Evolutionary conservation across 352 stramenopile genomes (phyloP).

Genomic region (Pythium brachiatum): DNA sequence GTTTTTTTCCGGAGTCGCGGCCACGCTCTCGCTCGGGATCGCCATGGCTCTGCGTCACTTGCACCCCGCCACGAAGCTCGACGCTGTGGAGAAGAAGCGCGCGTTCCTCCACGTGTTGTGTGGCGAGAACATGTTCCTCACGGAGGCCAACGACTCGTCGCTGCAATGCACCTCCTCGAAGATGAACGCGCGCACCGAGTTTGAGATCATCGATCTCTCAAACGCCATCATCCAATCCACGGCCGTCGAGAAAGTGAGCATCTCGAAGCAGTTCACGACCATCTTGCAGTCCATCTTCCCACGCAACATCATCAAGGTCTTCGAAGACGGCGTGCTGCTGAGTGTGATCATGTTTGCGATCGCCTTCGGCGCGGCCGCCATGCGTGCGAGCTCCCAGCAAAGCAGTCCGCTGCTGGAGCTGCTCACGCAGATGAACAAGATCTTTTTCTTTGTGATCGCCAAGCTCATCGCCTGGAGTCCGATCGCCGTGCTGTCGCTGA

Average conservation of each 20-base stretch:
- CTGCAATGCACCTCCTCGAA: conserved; percentile 26
- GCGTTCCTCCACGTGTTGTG: conserved; percentile 42
- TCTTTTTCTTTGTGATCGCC: conserved; percentile 66
- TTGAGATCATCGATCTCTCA: conserved; percentile 46
- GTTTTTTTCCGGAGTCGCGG: conserved; percentile 33
- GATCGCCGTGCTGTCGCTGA: conserved; percentile 62
- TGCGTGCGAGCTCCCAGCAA: conserved; percentile 48
- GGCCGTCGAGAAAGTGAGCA: conserved; percentile 26
- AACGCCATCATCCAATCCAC: conserved; percentile 29
- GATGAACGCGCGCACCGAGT: conserved; percentile 31
- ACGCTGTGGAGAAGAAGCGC: conserved; percentile 10
- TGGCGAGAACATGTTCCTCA: conserved; percentile 35
- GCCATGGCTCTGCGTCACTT: conserved; percentile 43
- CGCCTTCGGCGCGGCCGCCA: conserved; percentile 51
- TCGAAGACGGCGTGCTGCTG: conserved; percentile 48
- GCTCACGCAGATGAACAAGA: conserved; percentile 67
- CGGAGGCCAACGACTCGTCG: conserved; percentile 23
- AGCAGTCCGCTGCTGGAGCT: conserved; percentile 53
- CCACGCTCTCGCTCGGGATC: conserved; percentile 37
- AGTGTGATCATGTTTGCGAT: conserved; percentile 69
- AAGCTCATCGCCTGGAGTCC: conserved; percentile 68
- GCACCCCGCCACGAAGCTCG: conserved; percentile 19
- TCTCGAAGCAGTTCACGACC: conserved; percentile 50
- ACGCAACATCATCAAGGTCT: conserved; percentile 55
- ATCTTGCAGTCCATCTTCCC: conserved; percentile 58